phyloP scores from a whole-genome alignment of 768 basidiomycete genomes.

The Pleurotus pulmonarius region DNA sequence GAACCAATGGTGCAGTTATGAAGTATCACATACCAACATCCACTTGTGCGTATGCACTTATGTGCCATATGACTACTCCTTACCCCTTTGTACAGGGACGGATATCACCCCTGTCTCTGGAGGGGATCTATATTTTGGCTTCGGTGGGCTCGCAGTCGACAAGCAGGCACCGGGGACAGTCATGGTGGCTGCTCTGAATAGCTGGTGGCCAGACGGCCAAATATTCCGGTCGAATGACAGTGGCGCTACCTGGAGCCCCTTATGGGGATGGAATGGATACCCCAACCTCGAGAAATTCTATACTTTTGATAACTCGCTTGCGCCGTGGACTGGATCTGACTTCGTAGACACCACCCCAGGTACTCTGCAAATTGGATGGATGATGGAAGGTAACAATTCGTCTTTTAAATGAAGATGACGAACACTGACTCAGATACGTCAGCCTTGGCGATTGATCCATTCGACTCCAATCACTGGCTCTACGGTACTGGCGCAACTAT shows the following conservation, averaged over 20 bases:
- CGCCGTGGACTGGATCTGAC: constrained; percentile 59
- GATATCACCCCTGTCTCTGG: constrained; percentile 62
- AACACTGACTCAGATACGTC: neutral
- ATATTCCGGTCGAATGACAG: constrained; percentile 59
- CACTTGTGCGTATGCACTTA: too few species aligned
- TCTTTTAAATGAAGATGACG: neutral
- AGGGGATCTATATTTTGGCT: constrained; percentile 57
- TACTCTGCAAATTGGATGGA: constrained; percentile 59
- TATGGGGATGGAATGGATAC: constrained; percentile 54
- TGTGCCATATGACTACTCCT: too few species aligned
- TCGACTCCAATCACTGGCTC: constrained; percentile 69
- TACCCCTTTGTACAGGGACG: constrained; percentile 32
- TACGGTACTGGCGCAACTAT: constrained; percentile 70
- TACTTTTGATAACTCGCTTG: constrained; percentile 48
- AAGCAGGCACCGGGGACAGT: constrained; percentile 56
- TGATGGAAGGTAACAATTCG: constrained; percentile 52
- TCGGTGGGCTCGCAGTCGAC: constrained; percentile 61
- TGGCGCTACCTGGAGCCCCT: constrained; percentile 53
- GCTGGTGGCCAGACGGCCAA: constrained; percentile 65
- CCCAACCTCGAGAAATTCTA: constrained; percentile 49
- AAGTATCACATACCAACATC: constrained; percentile 50
- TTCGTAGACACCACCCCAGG: constrained; percentile 38
- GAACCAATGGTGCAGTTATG: constrained; percentile 43
- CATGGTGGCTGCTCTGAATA: constrained; percentile 66
- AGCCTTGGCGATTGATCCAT: constrained; percentile 61